Evolutionary conservation across 495 filamentous ascomycete species (phyloP).

Genomic region (Sporormia fimetaria): DNA sequence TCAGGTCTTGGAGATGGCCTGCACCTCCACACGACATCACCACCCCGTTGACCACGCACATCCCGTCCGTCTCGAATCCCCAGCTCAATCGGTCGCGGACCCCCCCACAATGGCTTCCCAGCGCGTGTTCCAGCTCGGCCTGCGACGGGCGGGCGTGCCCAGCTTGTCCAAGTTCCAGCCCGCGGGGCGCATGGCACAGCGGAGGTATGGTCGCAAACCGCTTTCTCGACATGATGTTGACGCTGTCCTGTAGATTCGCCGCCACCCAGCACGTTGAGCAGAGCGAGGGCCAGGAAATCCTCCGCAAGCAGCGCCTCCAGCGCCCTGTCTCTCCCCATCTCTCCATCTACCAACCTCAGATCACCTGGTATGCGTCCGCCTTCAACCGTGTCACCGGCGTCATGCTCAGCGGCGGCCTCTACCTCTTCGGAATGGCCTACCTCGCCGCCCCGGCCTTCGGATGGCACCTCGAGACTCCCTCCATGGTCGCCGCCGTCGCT

Average conservation of each 20-base stretch:
- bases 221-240: no score
- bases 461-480: conserved; percentile 72
- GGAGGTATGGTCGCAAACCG: conserved; percentile 24
- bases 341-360: conserved; percentile 73
- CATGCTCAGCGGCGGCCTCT: conserved; percentile 60
- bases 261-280: conserved; percentile 49
- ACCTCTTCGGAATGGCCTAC: conserved; percentile 76
- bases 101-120: conserved; percentile 22
- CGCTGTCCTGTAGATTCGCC: conserved; percentile 39
- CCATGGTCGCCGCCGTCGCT: conserved; percentile 66
- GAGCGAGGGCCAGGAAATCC: conserved; percentile 52
- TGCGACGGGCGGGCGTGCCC: conserved; percentile 18
- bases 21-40: conserved; percentile 11
- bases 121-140: conserved; percentile 20
- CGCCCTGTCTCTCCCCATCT: conserved; percentile 88
- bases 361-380: conserved; percentile 68
- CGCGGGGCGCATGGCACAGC: conserved; percentile 25
- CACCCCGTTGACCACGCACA: conserved; percentile 9
- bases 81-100: conserved; percentile 7
- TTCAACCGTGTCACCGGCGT: conserved; percentile 75
- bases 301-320: conserved; percentile 67
- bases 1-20: no score
- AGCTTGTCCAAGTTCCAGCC: conserved; percentile 16
- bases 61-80: conserved; percentile 13
- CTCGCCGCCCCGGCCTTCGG: conserved; percentile 69